A percentile compares a stretch with the other conserved stretches of the same genome.
phyloP scores from a whole-genome alignment of 345 rosid genomes.

The Rhodomyrtus tomentosa region DNA sequence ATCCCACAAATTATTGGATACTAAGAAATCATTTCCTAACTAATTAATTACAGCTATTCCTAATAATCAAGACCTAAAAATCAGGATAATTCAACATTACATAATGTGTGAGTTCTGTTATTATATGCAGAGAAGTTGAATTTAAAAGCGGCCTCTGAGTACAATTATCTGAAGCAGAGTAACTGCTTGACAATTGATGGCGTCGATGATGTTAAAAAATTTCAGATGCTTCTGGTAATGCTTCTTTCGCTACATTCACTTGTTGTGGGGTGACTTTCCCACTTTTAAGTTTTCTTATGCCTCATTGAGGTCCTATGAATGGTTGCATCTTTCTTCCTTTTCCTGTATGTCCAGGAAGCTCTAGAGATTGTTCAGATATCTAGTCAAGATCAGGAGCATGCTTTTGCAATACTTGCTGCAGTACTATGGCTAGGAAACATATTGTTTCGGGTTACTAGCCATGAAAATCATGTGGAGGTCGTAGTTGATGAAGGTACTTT shows the following conservation, averaged over 20 bases:
- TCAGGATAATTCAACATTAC: too few species aligned
- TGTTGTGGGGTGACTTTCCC: not conserved
- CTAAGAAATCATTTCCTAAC: too few species aligned
- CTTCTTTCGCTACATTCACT: not conserved
- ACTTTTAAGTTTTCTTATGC: not conserved
- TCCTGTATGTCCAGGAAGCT: conserved; percentile 46
- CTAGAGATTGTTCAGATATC: conserved; percentile 55
- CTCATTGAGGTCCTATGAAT: not conserved
- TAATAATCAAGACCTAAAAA: too few species aligned
- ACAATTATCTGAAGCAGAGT: conserved; percentile 83
- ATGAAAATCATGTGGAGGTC: conserved; percentile 82
- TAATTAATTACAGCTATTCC: too few species aligned
- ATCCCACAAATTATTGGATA: too few species aligned
- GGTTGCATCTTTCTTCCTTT: conserved; percentile 5
- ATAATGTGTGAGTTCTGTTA: not conserved
- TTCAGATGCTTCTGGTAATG: conserved; percentile 63
- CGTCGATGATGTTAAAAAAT: conserved; percentile 65
- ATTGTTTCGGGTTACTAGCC: conserved; percentile 58
- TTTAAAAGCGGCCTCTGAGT: conserved; percentile 67
- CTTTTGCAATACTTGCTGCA: conserved; percentile 76
- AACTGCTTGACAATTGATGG: conserved; percentile 63
- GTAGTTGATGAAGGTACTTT: conserved; percentile 62
- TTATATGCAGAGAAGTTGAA: conserved; percentile 58
- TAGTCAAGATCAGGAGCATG: conserved; percentile 66
- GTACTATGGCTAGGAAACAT: conserved; percentile 89